Evolutionary conservation across 2,329 filamentous ascomycete species (phyloP), one percentile per base, ranked within the genome.

Genomic region (Pezicula neosporulosa): DNA sequence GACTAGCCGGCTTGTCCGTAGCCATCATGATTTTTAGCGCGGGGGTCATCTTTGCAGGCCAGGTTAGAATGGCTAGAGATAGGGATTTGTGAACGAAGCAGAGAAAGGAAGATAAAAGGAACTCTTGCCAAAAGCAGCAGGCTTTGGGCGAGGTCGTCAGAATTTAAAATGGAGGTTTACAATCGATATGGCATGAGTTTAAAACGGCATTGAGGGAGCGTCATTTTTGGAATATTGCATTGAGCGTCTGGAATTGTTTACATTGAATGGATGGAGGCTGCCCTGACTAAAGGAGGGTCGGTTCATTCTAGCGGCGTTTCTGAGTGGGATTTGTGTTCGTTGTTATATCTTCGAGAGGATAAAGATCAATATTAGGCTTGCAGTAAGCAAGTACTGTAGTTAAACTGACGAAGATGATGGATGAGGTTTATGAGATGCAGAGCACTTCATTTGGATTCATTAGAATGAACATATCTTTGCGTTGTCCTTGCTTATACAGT

Each of bases 1-100:
- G 62, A 62, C 60, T 62, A 56, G 57, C 60, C 54, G 60, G 48
- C 27, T 36, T 59, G 7, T 57, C 55, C 49, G 35, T 60, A 9
- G 21, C 53, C 10, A 51, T 55, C 10, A 47, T 60, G 55, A 18
- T 55, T 7, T 16, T 33, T 6, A 53, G 50, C 7, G 30, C 30
- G 9, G 16, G 38, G 10, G 30, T 33, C 12, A 33, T 33, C 30
- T 33, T 33, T 4, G 30, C 30, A 7, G 30, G 30, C 30, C 30
- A 33, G 30, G 30, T 33, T 10, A 33, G 30, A 33, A 33, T 33
- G 4, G 30, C 30, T 33, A 33, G 10, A 9, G 30, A 33, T 33
- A 33, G 30, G 30, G 30, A 13, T 33, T 33, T 33, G 12, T 33
- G 12, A 33, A 9, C 30, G 18, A 18, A 43, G 2, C 41, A 18